Conservation (phyloP, 2,329 filamentous ascomycete genomes). For the Trichothecium sympodiale region DNA sequence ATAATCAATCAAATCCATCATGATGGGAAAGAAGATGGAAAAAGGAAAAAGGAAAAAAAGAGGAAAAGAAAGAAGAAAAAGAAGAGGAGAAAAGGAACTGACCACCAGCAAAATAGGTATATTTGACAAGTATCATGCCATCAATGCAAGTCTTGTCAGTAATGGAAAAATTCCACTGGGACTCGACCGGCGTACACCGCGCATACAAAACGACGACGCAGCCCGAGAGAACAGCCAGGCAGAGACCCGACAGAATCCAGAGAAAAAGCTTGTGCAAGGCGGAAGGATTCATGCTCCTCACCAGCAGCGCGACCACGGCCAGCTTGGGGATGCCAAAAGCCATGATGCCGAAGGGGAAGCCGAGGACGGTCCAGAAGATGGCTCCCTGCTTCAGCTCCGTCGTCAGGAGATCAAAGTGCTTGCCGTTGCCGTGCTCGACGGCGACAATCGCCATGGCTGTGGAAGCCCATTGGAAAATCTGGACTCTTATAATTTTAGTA, state of each 20-base stretch:
- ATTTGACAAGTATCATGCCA: slow-evolving; percentile 9
- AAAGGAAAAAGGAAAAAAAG: background rate
- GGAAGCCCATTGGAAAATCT: slow-evolving; percentile 5
- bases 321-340: slow-evolving; percentile 30
- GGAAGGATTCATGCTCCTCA: slow-evolving; percentile 24
- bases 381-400: slow-evolving; percentile 1
- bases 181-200: slow-evolving; percentile 13
- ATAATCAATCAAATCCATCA: background rate
- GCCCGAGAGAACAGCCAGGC: slow-evolving; percentile 10
- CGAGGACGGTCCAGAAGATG: slow-evolving; percentile 20
- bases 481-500: background rate
- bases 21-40: too few relatives aligned
- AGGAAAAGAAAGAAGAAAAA: background rate
- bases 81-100: background rate
- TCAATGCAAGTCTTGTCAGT: slow-evolving; percentile 8
- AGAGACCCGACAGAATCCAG: slow-evolving; percentile 19
- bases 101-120: slow-evolving; percentile 9
- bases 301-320: slow-evolving; percentile 26
- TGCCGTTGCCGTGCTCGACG: slow-evolving; percentile 4
- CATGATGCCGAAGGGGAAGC: slow-evolving; percentile 24
- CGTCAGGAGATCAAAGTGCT: slow-evolving; percentile 6
- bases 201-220: slow-evolving; percentile 11
- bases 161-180: slow-evolving; percentile 10
- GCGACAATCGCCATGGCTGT: slow-evolving; percentile 2
- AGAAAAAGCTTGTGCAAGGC: slow-evolving; percentile 20